Evolutionary conservation across 192 early-diverging fungal species (phyloP), one percentile per base, ranked within the genome.

Genomic region (Linnemannia elongata): DNA sequence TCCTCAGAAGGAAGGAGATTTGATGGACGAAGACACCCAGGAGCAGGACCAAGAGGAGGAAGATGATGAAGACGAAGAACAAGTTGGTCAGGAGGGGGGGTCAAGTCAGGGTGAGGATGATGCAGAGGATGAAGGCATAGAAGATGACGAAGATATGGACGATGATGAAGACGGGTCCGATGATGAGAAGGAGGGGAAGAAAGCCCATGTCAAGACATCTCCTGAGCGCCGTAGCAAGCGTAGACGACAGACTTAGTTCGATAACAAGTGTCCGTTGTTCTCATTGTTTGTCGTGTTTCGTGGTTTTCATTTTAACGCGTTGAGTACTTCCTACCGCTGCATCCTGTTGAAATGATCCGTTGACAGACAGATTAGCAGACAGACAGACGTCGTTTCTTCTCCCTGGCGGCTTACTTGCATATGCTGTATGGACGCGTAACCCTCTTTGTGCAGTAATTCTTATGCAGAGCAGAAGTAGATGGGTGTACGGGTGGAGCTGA

Each of bases 1-100:
- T 71, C 73, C 82, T 10, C 76, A 87, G 8, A 82, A 88, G 47
- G 81, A 89, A 72, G 82, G 87, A 15, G 88, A 89, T 69, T 42
- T 90, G 30, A 90, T 85, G 87, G 80, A 80, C 33, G 79, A 78
- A 22, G 69, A 80, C 30, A 47, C 73, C 42, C 70, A 76, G n/a
- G 72, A 78, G 17, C 45, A 78, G 17, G 77, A 70, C 10, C 33
- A 47, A 22, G 80, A 82, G 12, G 66, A 79, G 47, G 86, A 69
- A 17, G 69, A 60, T 33, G 81, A 82, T n/a, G 69, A 77, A 24
- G 76, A 36, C 38, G 72, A 30, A 13, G 85, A 52, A 20, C 24
- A 49, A 36, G 83, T 49, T 30, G 73, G 60, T 39, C 72, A 80
- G 35, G 74, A 82, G 9, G 74, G 52, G 33, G 60, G 60, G 27